phyloP scores from a whole-genome alignment of 2,329 filamentous ascomycete species.

The Chaetomium sp. region DNA sequence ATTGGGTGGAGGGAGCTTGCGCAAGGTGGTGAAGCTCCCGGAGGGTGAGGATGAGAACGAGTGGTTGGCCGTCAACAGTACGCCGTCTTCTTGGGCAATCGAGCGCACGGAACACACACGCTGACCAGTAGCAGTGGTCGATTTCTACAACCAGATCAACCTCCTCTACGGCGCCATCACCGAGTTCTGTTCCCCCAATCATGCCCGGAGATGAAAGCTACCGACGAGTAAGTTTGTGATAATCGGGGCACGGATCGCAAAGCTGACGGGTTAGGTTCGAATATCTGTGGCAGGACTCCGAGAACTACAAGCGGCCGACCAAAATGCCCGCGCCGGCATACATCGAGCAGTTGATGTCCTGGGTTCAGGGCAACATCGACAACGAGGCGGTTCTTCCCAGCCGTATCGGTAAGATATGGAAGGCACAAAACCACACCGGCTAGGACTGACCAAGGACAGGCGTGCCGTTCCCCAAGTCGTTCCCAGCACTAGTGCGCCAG shows the following conservation, averaged over 20 bases:
- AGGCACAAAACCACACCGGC: neutral
- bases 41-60: slow-evolving; percentile 98
- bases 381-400: slow-evolving; percentile 95
- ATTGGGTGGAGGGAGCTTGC: slow-evolving; percentile 87
- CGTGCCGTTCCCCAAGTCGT: slow-evolving; percentile 92
- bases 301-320: slow-evolving; percentile 91
- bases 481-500: slow-evolving; percentile 84
- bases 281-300: slow-evolving; percentile 97
- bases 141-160: slow-evolving; percentile 99
- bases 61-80: slow-evolving; percentile 97
- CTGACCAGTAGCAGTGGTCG: slow-evolving; percentile 72
- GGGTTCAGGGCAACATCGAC: slow-evolving; percentile 94
- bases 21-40: slow-evolving; percentile 94
- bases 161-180: slow-evolving; percentile 98
- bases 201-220: slow-evolving; percentile 99
- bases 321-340: slow-evolving; percentile 98
- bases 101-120: slow-evolving; percentile 2
- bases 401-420: slow-evolving; percentile 67
- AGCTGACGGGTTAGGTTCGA: slow-evolving; percentile 68
- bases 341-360: slow-evolving; percentile 96
- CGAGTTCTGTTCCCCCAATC: slow-evolving; percentile 98
- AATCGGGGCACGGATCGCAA: slow-evolving; percentile 4
- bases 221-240: slow-evolving; percentile 76
- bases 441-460: slow-evolving; percentile 50
- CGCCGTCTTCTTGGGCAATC: slow-evolving; percentile 36